A percentile compares a stretch with the other conserved stretches of the same genome.
Conservation (phyloP, 768 basidiomycete species). For the Suillus alpinus region DNA sequence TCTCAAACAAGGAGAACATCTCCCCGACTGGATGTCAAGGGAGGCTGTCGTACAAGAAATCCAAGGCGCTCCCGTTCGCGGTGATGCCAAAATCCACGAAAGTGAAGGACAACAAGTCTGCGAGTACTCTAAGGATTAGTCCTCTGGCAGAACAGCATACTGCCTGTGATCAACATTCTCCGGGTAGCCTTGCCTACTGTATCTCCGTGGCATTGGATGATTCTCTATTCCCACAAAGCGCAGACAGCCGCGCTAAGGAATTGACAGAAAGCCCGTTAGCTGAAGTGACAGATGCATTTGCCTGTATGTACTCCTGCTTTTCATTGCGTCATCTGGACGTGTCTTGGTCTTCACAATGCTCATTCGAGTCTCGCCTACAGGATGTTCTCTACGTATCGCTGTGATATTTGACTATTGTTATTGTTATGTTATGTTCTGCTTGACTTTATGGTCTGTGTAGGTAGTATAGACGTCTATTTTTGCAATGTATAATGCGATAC, state of each 20-base stretch:
- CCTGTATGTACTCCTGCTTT: neutral
- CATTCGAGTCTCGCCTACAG: neutral
- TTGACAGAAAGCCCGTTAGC: slow-evolving; percentile 11
- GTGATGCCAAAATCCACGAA: neutral
- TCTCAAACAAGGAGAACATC: slow-evolving; percentile 1
- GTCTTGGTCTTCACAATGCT: neutral
- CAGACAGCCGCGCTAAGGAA: slow-evolving; percentile 8
- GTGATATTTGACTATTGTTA: neutral
- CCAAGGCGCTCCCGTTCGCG: neutral
- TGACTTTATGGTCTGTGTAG: neutral
- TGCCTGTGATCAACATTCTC: neutral
- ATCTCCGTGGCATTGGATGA: neutral
- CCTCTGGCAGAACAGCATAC: neutral
- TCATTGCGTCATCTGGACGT: neutral
- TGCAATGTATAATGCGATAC: neutral
- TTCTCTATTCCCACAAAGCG: neutral
- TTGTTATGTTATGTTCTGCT: neutral
- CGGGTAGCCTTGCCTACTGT: neutral
- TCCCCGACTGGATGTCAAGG: too few species aligned
- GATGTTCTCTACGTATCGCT: too few species aligned
- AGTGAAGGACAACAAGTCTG: neutral
- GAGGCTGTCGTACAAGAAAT: neutral
- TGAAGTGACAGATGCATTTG: slow-evolving; percentile 10
- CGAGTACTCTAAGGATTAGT: neutral
- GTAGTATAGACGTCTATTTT: too few species aligned